Conservation (phyloP, 1,139 yeast species). For the Suhomyces bolitotheri region DNA sequence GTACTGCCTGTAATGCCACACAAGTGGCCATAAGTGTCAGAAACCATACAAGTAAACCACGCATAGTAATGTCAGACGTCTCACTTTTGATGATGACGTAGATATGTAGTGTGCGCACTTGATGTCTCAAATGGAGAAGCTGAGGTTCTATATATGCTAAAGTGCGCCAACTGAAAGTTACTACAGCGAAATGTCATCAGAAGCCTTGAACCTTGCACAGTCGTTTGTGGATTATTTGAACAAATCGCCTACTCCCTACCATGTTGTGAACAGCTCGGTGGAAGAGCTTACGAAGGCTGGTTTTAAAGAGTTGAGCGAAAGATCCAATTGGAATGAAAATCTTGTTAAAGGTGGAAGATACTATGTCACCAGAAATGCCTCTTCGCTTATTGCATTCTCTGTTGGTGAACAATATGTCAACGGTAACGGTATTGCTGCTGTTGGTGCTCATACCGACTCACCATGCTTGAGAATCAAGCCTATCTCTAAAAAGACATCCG, state of each 20-base stretch:
- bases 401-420: constrained; percentile 72
- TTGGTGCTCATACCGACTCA: constrained; percentile 95
- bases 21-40: constrained; percentile 1
- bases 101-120: too few species aligned
- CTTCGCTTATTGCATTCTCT: constrained; percentile 84
- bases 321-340: constrained; percentile 66
- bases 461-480: constrained; percentile 94
- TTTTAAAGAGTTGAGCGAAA: constrained; percentile 71
- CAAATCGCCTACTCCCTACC: constrained; percentile 91
- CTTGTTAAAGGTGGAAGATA: constrained; percentile 64
- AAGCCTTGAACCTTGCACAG: constrained; percentile 40
- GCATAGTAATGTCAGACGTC: not conserved
- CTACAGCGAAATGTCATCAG: constrained; percentile 8
- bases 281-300: constrained; percentile 57
- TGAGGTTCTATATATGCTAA: too few species aligned
- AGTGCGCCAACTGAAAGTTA: too few species aligned
- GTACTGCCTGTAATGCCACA: constrained; percentile 25
- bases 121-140: too few species aligned
- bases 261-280: constrained; percentile 74
- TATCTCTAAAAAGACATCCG: constrained; percentile 66
- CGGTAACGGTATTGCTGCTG: constrained; percentile 84
- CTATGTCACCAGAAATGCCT: constrained; percentile 81
- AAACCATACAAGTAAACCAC: constrained; percentile 1
- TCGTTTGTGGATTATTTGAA: constrained; percentile 79
- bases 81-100: not conserved